Evolutionary conservation across 768 basidiomycete species (phyloP), one percentile per base, ranked within the genome.

Genomic region (Mycena rebaudengoi): DNA sequence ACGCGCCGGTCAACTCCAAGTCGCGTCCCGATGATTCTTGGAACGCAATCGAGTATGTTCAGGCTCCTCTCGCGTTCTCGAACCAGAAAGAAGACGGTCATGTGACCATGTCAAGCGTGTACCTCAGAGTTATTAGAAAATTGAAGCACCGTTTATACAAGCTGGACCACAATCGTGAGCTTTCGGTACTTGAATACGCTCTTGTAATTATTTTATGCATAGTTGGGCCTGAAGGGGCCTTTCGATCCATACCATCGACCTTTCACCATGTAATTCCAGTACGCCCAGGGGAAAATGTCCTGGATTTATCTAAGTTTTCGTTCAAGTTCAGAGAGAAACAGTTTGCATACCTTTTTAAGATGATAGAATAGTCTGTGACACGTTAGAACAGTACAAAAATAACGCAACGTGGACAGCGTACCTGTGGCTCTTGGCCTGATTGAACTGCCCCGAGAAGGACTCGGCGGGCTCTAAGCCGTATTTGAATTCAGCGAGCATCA

Each of bases 401-500:
- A 60, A 28, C 46, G 23, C 7, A 18, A 32, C 26, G 12, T 21
- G 23, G 53, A 26, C 40, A 28, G 8, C n/a, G 35, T 64, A 92
- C 94, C 90, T 83, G 70, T 90, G 85, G 35, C 90, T 90, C 62
- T 85, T 87, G n/a, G 81, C 75, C 78, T 98, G 96, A 73, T 97
- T 88, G 30, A 95, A 77, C 69, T 85, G 78, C 3, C 76, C 71
- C 16, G 84, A 78, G 71, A 99, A 99, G 0, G 92, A 86, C 78
- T 99, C 97, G 69, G 95, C 90, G 1, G 95, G 93, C 71, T 90
- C 86, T 1, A 90, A 78, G 16, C 94, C 96, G 75, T 98, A 99
- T 75, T 92, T 94, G 84, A 98, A 98, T 76, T 98, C 96, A 26
- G 93, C 91, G 55, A 98, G 83, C 87, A 98, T 85, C 40, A 93